Evolutionary conservation across 2,329 filamentous ascomycete genomes (phyloP).

Genomic region (Cryphonectria japonica): DNA sequence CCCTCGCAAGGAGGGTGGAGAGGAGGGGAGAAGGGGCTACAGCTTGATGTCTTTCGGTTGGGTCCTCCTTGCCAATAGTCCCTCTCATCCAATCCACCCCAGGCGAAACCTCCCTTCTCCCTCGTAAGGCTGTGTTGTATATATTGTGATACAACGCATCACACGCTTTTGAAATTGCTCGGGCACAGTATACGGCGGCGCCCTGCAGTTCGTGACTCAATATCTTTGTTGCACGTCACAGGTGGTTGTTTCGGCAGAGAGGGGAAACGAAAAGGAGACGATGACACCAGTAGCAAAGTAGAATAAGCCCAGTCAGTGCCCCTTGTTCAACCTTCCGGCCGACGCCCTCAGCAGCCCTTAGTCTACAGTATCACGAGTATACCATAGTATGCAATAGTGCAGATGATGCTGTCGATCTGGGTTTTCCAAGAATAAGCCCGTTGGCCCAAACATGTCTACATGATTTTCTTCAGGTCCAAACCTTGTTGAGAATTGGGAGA

Average conservation of each 20-base stretch:
- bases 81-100: no score
- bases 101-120: no score
- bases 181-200: background rate
- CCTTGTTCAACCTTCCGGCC: background rate
- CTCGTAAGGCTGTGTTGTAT: no score
- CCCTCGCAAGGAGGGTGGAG: background rate
- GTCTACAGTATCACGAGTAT: no score
- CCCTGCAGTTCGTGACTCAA: background rate
- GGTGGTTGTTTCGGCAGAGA: background rate
- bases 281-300: background rate
- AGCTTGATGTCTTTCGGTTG: background rate
- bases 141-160: no score
- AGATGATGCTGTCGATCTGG: slow-evolving; percentile 14
- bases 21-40: no score
- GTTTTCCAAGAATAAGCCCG: slow-evolving; percentile 22
- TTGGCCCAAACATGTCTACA: slow-evolving; percentile 6
- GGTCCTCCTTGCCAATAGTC: background rate
- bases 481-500: slow-evolving; percentile 12
- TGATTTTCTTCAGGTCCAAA: slow-evolving; percentile 18
- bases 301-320: background rate
- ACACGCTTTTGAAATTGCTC: no score
- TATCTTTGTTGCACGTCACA: background rate
- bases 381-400: background rate
- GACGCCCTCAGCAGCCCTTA: background rate
- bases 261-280: background rate